Percentiles rank a stretch among this genome's conserved stretches.
Evolutionary conservation across 192 early-diverging fungal species (phyloP).

Genomic region (Backusella psychrophila): DNA sequence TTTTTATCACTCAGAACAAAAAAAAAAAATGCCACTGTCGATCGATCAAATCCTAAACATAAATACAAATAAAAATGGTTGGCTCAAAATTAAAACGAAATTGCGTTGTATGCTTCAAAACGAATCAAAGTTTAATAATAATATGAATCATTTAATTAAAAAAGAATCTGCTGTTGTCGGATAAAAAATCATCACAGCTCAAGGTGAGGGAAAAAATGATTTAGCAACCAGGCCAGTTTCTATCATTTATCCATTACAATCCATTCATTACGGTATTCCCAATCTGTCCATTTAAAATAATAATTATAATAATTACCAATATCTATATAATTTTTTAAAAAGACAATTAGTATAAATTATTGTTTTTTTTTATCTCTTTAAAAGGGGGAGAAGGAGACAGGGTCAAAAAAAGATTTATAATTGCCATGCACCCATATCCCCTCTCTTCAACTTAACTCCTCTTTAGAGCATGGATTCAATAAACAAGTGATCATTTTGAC

Average conservation of each 20-base stretch:
- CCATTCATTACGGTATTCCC: neutral
- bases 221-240: neutral
- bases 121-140: no score
- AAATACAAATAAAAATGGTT: no score
- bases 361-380: neutral
- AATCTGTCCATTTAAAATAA: neutral
- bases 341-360: neutral
- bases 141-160: no score
- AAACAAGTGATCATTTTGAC: neutral
- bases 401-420: neutral
- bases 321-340: neutral
- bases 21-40: no score
- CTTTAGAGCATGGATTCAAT: neutral
- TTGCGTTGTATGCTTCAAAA: no score
- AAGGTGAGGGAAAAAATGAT: no score
- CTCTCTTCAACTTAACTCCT: neutral
- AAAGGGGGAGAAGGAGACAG: neutral
- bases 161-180: no score
- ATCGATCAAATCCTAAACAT: no score
- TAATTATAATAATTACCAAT: neutral
- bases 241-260: neutral
- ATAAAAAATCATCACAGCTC: no score
- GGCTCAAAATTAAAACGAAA: no score
- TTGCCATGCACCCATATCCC: neutral
- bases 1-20: no score